Percentiles rank a stretch among this genome's conserved stretches.
phyloP scores from a whole-genome alignment of 2,329 filamentous ascomycete genomes.

The Xylaria sp. region DNA sequence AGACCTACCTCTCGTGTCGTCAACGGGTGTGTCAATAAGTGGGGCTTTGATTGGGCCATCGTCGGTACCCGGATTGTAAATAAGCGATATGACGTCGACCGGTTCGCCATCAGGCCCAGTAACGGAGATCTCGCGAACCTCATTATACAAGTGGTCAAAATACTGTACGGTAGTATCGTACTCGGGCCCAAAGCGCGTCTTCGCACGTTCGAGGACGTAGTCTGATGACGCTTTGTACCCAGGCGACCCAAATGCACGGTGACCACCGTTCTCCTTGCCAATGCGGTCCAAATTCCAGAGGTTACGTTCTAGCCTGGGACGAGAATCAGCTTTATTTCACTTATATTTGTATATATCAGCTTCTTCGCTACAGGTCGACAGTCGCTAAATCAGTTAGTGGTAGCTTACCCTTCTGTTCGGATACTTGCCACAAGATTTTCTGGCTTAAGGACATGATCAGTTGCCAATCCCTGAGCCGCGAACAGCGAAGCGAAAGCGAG shows the following conservation, averaged over 20 bases:
- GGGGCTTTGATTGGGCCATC: slow-evolving; percentile 50
- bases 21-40: slow-evolving; percentile 52
- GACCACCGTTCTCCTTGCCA: slow-evolving; percentile 64
- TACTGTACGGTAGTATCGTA: slow-evolving; percentile 58
- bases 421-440: slow-evolving; percentile 56
- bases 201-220: slow-evolving; percentile 61
- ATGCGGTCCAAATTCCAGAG: slow-evolving; percentile 66
- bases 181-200: slow-evolving; percentile 53
- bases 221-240: slow-evolving; percentile 69
- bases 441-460: slow-evolving; percentile 50
- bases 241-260: slow-evolving; percentile 68
- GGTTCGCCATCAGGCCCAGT: slow-evolving; percentile 57
- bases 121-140: slow-evolving; percentile 56
- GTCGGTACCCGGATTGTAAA: slow-evolving; percentile 59
- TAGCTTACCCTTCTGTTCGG: slow-evolving; percentile 51
- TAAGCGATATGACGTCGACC: slow-evolving; percentile 56
- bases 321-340: slow-evolving; percentile 5
- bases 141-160: slow-evolving; percentile 59
- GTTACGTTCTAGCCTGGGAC: slow-evolving; percentile 60
- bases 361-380: background rate
- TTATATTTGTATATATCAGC: background rate
- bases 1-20: slow-evolving; percentile 47
- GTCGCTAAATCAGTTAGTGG: background rate
- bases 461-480: slow-evolving; percentile 42
- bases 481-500: slow-evolving; percentile 28